Evolutionary conservation across 192 early-diverging fungal species (phyloP).

Genomic region (Ramicandelaber brevisporus): DNA sequence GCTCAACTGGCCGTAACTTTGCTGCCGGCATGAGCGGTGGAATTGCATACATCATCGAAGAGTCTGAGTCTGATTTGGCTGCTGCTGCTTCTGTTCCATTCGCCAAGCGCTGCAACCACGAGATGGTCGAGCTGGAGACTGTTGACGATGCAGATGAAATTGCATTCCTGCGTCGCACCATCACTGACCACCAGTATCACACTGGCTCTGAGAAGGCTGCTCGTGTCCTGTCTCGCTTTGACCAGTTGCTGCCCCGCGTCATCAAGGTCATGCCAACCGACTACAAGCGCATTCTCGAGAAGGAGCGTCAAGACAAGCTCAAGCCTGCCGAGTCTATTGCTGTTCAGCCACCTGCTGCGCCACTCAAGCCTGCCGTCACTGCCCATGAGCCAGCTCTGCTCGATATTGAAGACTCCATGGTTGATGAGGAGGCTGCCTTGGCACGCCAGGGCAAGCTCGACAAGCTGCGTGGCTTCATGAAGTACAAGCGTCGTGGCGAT

Average conservation of each 20-base stretch:
- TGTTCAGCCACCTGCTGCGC: no score
- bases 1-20: conserved; percentile 82
- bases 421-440: conserved; percentile 48
- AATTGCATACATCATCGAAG: conserved; percentile 78
- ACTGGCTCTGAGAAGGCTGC: conserved; percentile 64
- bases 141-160: conserved; percentile 54
- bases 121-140: conserved; percentile 72
- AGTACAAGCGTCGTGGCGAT: conserved; percentile 76
- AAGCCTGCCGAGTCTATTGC: conserved; percentile 1
- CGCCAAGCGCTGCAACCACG: conserved; percentile 50
- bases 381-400: conserved; percentile 33
- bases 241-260: conserved; percentile 42
- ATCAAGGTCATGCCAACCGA: conserved; percentile 88
- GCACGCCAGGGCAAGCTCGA: conserved; percentile 51
- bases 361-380: conserved; percentile 9
- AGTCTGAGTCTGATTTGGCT: no score
- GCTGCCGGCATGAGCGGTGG: conserved; percentile 98
- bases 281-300: conserved; percentile 57
- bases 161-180: conserved; percentile 38
- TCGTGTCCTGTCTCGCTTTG: conserved; percentile 39
- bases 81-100: no score
- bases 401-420: conserved; percentile 74
- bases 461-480: conserved; percentile 86
- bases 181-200: conserved; percentile 53
- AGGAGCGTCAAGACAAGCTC: conserved; percentile 11